phyloP scores from a whole-genome alignment of 306 rosid species.

The Carpinus viminea region DNA sequence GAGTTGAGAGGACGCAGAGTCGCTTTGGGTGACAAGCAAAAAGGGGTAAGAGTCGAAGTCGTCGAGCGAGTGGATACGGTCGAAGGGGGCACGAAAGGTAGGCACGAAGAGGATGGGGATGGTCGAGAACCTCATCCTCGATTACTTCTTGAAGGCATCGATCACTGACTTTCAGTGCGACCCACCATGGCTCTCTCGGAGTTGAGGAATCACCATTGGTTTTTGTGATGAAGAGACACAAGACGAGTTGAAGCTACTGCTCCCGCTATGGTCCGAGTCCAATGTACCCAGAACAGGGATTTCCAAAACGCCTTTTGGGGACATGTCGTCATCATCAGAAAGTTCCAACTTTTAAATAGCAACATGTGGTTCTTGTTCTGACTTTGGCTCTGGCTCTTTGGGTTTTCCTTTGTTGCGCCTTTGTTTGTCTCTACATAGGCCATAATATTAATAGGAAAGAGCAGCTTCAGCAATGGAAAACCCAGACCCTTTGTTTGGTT shows the following conservation, averaged over 20 bases:
- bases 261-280: conserved; percentile 54
- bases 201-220: background rate
- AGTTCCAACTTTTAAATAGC: conserved; percentile 10
- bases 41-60: too few species aligned
- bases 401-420: conserved; percentile 33
- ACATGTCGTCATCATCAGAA: conserved; percentile 40
- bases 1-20: too few species aligned
- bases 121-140: conserved; percentile 46
- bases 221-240: conserved; percentile 28
- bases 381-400: conserved; percentile 2
- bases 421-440: conserved; percentile 17
- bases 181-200: conserved; percentile 24
- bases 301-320: conserved; percentile 83
- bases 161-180: conserved; percentile 62
- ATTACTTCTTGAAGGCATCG: conserved; percentile 59
- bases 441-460: background rate
- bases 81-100: too few species aligned
- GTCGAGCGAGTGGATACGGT: too few species aligned
- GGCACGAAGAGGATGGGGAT: too few species aligned
- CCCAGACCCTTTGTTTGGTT: background rate
- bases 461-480: background rate
- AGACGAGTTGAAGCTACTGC: conserved; percentile 26
- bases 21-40: too few species aligned
- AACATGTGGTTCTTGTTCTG: background rate
- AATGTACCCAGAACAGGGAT: conserved; percentile 42